Percentiles rank a stretch among this genome's conserved stretches.
Evolutionary conservation across 1,284 basidiomycete species (phyloP).

Genomic region (Heterobasidion annosum): DNA sequence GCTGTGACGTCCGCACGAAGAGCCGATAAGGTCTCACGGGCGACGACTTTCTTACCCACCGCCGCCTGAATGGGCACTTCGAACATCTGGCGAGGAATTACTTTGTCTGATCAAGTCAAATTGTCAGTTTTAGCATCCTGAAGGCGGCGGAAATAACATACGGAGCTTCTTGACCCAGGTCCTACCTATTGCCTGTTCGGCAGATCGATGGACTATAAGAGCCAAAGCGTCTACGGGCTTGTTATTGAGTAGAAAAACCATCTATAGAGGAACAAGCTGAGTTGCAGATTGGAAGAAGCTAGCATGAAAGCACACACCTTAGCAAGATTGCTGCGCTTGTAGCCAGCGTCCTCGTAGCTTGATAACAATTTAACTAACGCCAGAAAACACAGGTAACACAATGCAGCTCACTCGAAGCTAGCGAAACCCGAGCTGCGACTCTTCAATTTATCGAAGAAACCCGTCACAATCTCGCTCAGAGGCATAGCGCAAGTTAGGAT

Average conservation of each 20-base stretch:
- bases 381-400: not conserved
- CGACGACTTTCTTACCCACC: conserved; percentile 81
- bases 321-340: conserved; percentile 68
- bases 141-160: conserved; percentile 26
- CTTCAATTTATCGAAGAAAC: conserved; percentile 91
- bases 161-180: conserved; percentile 88
- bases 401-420: conserved; percentile 71
- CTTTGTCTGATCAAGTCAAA: conserved; percentile 49
- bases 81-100: conserved; percentile 89
- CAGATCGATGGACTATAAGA: conserved; percentile 75
- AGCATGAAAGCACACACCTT: conserved; percentile 41
- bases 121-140: not conserved
- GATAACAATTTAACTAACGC: conserved; percentile 4
- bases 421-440: conserved; percentile 87
- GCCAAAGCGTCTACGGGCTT: conserved; percentile 90
- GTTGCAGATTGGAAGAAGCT: too few relatives aligned
- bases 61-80: conserved; percentile 90
- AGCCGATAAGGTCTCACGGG: conserved; percentile 83
- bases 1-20: conserved; percentile 93
- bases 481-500: conserved; percentile 81
- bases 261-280: conserved; percentile 29
- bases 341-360: conserved; percentile 89
- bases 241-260: conserved; percentile 82
- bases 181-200: conserved; percentile 63
- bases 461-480: conserved; percentile 83